Evolutionary conservation across 768 basidiomycete genomes (phyloP).

Genomic region (Tylopilus sp.): DNA sequence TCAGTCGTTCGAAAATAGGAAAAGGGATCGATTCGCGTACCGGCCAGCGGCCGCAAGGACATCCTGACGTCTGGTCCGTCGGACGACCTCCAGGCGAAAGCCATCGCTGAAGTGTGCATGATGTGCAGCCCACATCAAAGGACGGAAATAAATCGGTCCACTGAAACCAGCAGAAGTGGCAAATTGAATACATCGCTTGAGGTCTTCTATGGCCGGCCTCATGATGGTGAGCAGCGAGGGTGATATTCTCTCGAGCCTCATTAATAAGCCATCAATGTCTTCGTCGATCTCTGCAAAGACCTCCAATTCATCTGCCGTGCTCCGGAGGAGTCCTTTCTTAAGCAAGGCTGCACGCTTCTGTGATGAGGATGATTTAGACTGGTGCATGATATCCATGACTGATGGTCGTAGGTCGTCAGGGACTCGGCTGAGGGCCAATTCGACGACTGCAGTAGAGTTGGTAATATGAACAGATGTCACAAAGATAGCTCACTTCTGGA

Average conservation of each 20-base stretch:
- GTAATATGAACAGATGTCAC: background rate
- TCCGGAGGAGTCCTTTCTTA: slow-evolving; percentile 67
- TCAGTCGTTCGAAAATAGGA: background rate
- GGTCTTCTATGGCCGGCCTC: slow-evolving; percentile 51
- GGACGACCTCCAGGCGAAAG: slow-evolving; percentile 70
- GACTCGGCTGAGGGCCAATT: slow-evolving; percentile 58
- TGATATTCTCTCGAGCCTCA: slow-evolving; percentile 57
- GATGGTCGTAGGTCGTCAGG: slow-evolving; percentile 52
- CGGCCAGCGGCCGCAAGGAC: slow-evolving; percentile 81
- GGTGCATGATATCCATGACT: slow-evolving; percentile 62
- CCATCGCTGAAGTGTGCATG: slow-evolving; percentile 69
- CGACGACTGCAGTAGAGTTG: slow-evolving; percentile 50
- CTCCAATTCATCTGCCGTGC: slow-evolving; percentile 72
- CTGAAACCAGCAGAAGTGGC: slow-evolving; percentile 60
- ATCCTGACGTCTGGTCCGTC: slow-evolving; percentile 61
- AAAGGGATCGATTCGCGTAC: slow-evolving; percentile 35
- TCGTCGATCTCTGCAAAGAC: slow-evolving; percentile 61
- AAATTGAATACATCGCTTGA: slow-evolving; percentile 59
- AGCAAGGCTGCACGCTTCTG: slow-evolving; percentile 69
- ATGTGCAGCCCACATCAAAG: slow-evolving; percentile 69
- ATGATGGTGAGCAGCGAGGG: slow-evolving; percentile 49
- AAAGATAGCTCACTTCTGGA: slow-evolving; percentile 50
- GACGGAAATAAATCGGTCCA: slow-evolving; percentile 63
- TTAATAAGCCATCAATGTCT: slow-evolving; percentile 55
- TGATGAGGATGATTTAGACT: slow-evolving; percentile 58